Conservation (phyloP, 1,139 yeast species). For the Petasospora fabianii region DNA sequence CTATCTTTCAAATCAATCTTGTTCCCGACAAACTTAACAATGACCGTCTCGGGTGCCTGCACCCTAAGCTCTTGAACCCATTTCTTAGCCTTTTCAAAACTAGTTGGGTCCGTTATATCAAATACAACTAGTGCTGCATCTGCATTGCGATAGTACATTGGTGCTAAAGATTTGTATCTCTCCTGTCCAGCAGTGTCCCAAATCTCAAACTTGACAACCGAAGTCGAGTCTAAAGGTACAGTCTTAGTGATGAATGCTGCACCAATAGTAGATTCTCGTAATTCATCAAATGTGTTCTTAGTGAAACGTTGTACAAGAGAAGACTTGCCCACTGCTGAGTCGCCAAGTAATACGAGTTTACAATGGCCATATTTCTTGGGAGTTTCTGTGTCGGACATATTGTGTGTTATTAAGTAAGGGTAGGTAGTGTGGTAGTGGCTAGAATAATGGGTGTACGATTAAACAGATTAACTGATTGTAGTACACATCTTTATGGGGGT, state of each 20-base stretch:
- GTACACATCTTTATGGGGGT: neutral
- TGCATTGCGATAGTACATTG: conserved; percentile 83
- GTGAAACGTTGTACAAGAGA: conserved; percentile 63
- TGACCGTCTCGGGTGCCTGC: conserved; percentile 62
- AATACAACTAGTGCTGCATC: conserved; percentile 88
- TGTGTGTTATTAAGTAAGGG: neutral
- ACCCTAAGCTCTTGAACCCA: conserved; percentile 85
- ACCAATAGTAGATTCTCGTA: conserved; percentile 65
- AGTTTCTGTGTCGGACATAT: neutral
- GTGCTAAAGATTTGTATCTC: conserved; percentile 75
- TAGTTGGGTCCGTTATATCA: conserved; percentile 35
- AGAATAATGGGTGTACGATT: too few species aligned
- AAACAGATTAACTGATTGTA: too few species aligned
- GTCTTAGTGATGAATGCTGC: conserved; percentile 69
- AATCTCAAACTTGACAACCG: conserved; percentile 70
- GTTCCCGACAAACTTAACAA: conserved; percentile 57
- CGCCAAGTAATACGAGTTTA: conserved; percentile 14
- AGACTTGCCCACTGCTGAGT: conserved; percentile 33
- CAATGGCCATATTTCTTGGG: conserved; percentile 8
- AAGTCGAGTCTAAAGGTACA: conserved; percentile 44
- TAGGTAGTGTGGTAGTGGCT: neutral
- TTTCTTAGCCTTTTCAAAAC: conserved; percentile 74
- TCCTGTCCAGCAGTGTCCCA: conserved; percentile 94
- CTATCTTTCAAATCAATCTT: conserved; percentile 55
- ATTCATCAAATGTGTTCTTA: conserved; percentile 57